These are phyloP conservation scores for Casuarina glauca DNA, from an alignment of 306 rosid species.

Conservation along the genomic window DNA sequence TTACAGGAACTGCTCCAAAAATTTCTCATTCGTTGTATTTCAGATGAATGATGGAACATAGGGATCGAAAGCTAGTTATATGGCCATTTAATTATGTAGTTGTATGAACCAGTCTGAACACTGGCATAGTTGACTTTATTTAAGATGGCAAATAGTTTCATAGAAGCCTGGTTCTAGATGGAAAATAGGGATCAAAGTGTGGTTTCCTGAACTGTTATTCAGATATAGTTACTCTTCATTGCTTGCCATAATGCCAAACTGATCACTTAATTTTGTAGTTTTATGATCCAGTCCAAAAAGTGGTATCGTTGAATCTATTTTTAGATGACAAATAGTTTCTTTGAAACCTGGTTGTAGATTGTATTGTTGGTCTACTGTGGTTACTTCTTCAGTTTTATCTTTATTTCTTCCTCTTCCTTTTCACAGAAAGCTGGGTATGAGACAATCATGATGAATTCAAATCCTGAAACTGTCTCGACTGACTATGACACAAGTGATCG, in stretches of 20 bases:
- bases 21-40: background rate
- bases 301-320: background rate
- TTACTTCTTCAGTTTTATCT: conserved; percentile 4
- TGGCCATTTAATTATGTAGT: background rate
- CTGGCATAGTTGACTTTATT: too few relatives aligned
- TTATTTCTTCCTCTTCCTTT: conserved; percentile 21
- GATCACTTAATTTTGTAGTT: background rate
- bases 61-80: background rate
- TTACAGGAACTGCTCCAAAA: background rate
- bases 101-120: too few relatives aligned
- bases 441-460: conserved; percentile 98
- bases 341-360: background rate
- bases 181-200: background rate
- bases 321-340: background rate
- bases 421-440: conserved; percentile 86
- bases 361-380: background rate
- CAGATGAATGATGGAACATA: background rate
- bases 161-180: background rate
- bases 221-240: background rate
- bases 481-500: conserved; percentile 98
- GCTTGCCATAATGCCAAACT: background rate
- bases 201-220: background rate
- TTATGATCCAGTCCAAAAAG: background rate
- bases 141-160: too few relatives aligned
- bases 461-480: conserved; percentile 96